phyloP scores from a whole-genome alignment of 768 basidiomycete genomes.

The Psilocybe subaeruginosa region DNA sequence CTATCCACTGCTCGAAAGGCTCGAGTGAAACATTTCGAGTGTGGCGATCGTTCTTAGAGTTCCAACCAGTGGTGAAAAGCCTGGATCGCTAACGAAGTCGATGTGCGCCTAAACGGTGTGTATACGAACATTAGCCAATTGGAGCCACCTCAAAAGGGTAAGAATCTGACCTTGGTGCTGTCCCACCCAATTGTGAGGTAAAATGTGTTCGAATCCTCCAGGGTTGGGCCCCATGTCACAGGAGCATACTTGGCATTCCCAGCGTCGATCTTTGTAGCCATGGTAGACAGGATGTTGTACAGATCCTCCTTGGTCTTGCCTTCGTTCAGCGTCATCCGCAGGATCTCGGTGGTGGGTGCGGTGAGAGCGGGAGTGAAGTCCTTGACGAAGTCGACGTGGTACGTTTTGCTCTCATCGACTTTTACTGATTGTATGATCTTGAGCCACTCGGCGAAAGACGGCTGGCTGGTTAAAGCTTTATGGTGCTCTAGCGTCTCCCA shows the following conservation, averaged over 20 bases:
- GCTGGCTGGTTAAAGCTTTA: constrained; percentile 11
- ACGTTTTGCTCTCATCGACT: not conserved
- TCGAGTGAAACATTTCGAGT: not conserved
- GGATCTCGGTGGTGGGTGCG: constrained; percentile 16
- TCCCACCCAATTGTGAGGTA: constrained; percentile 19
- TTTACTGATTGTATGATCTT: not conserved
- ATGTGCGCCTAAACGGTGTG: too few species aligned
- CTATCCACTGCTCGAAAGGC: not conserved
- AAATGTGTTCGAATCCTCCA: constrained; percentile 15
- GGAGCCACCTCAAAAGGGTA: constrained; percentile 4
- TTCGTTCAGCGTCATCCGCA: constrained; percentile 12
- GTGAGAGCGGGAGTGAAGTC: constrained; percentile 8
- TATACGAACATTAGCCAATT: not conserved
- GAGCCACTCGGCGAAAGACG: constrained; percentile 12
- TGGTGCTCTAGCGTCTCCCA: constrained; percentile 21
- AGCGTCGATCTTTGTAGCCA: not conserved
- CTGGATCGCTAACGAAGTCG: not conserved
- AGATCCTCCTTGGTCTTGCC: constrained; percentile 16
- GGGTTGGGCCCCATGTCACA: constrained; percentile 13
- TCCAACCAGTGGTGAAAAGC: not conserved
- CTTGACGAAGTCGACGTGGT: constrained; percentile 13
- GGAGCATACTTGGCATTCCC: constrained; percentile 5
- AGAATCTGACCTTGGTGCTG: constrained; percentile 14
- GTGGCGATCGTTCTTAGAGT: not conserved
- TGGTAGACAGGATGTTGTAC: not conserved